Conservation (phyloP, 306 rosid species). For the Prunus fruticosa region DNA sequence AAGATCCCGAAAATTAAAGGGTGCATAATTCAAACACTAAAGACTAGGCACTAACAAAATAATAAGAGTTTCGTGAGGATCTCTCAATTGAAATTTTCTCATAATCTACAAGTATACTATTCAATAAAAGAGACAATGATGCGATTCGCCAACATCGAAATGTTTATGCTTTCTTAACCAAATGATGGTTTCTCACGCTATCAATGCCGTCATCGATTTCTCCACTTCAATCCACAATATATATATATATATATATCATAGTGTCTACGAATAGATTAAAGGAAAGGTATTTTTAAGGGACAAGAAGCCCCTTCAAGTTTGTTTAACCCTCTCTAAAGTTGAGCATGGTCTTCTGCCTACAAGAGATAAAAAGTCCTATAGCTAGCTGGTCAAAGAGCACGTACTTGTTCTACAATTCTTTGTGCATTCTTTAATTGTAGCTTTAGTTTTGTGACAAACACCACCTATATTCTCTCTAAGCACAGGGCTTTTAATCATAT, state of each 20-base stretch:
- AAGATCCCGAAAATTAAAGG: no score
- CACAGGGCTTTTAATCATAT: background rate
- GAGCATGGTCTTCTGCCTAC: background rate
- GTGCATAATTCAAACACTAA: no score
- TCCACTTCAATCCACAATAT: slow-evolving; percentile 24
- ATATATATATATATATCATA: slow-evolving; percentile 20
- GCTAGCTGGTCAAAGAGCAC: background rate
- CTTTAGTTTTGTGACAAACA: background rate
- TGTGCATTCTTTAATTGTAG: background rate
- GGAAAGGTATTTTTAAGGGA: slow-evolving; percentile 12
- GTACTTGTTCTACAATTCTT: background rate
- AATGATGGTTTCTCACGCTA: slow-evolving; percentile 40
- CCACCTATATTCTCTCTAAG: background rate
- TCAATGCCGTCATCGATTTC: slow-evolving; percentile 38
- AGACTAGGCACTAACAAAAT: no score
- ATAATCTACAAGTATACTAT: no score
- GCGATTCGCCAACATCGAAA: slow-evolving; percentile 26
- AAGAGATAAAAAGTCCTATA: background rate
- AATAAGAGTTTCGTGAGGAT: no score
- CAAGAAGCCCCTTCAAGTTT: slow-evolving; percentile 14
- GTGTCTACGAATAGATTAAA: slow-evolving; percentile 35
- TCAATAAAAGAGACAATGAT: slow-evolving; percentile 18
- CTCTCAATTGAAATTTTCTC: no score
- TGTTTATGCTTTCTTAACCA: background rate
- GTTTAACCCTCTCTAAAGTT: background rate